These are phyloP conservation scores for Castanopsis chinensis DNA, from an alignment of 306 rosid species.

Conservation along the genomic window DNA sequence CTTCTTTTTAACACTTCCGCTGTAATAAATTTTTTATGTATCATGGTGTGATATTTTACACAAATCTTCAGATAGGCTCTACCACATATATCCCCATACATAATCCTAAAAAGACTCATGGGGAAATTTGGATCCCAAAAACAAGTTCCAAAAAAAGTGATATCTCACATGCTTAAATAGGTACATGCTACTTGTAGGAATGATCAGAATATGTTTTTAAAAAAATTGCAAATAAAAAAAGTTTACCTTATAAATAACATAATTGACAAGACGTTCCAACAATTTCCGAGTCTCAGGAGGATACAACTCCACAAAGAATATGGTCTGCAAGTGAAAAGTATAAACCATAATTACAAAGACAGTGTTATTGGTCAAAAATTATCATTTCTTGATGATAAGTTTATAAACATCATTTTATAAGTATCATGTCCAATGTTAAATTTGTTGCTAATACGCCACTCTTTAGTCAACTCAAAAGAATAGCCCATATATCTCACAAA, in stretches of 20 bases:
- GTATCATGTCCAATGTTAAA: no score
- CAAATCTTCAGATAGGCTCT: neutral
- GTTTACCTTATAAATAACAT: constrained; percentile 87
- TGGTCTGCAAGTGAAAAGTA: constrained; percentile 58
- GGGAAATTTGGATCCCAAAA: neutral
- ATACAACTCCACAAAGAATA: constrained; percentile 80
- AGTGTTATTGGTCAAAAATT: neutral
- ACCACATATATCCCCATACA: neutral
- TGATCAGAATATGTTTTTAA: neutral
- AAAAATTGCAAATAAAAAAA: neutral
- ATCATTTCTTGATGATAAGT: neutral
- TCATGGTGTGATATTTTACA: neutral
- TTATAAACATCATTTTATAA: no score
- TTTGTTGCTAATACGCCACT: neutral
- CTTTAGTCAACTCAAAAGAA: neutral
- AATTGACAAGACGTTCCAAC: constrained; percentile 80
- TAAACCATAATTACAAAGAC: constrained; percentile 14
- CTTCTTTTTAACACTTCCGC: neutral
- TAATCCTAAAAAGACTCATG: neutral
- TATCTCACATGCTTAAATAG: neutral
- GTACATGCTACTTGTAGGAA: neutral
- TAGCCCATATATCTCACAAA: neutral
- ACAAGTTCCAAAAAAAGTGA: neutral
- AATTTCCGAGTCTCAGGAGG: constrained; percentile 79
- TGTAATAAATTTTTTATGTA: no score